These are phyloP conservation scores for Trichoderma atroviride DNA, from an alignment of 2,329 filamentous ascomycete species.

Conservation along the genomic window DNA sequence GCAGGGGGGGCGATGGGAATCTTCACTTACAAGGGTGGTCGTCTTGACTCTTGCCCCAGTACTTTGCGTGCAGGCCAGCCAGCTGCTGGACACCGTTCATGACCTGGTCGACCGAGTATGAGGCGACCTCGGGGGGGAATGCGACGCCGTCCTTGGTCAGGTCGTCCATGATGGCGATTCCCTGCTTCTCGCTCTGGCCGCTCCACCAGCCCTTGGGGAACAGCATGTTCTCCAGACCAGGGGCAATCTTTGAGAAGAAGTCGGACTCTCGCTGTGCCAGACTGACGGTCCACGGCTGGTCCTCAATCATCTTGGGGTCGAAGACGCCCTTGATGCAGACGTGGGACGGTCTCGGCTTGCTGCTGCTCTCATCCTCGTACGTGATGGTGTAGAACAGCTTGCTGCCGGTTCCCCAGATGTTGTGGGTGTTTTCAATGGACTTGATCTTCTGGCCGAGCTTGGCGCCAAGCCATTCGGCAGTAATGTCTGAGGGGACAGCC, in stretches of 20 bases:
- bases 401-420: constrained; percentile 14
- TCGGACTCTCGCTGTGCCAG: constrained; percentile 12
- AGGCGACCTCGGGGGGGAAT: constrained; percentile 5
- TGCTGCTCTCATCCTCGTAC: background rate
- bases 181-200: constrained; percentile 10
- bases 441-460: constrained; percentile 16
- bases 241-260: constrained; percentile 14
- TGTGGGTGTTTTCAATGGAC: constrained; percentile 1
- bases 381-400: constrained; percentile 13
- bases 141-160: constrained; percentile 1
- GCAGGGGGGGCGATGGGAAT: background rate
- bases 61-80: constrained; percentile 15
- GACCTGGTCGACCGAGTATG: constrained; percentile 11
- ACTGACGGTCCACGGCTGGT: constrained; percentile 14
- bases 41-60: constrained; percentile 18
- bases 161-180: constrained; percentile 15
- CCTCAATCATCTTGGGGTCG: constrained; percentile 19
- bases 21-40: constrained; percentile 21
- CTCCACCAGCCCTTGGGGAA: constrained; percentile 19
- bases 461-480: constrained; percentile 1
- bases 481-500: constrained; percentile 2
- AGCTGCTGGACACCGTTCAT: constrained; percentile 14
- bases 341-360: background rate
- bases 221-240: constrained; percentile 2
- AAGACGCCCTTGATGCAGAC: constrained; percentile 20